These are phyloP conservation scores for Cyanidiococcus yangmingshanensis DNA, from an alignment of 23 red algal genomes.

Conservation along the genomic window DNA sequence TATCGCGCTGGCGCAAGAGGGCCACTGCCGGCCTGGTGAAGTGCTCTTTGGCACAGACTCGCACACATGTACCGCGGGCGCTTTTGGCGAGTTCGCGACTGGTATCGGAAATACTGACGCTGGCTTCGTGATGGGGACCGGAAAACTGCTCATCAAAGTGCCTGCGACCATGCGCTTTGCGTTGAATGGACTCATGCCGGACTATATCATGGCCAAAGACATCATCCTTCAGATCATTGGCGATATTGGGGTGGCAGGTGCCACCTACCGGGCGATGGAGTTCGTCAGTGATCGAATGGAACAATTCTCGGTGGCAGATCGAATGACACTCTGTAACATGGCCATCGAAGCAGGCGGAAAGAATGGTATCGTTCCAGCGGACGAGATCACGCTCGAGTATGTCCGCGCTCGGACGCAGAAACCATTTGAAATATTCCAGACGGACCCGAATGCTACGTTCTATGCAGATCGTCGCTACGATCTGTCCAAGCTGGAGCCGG, in stretches of 20 bases:
- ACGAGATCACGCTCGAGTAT: slow-evolving; percentile 57
- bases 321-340: slow-evolving; percentile 96
- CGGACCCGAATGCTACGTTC: slow-evolving; percentile 48
- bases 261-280: slow-evolving; percentile 92
- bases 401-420: slow-evolving; percentile 38
- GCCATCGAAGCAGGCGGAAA: slow-evolving; percentile 98
- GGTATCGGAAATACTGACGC: slow-evolving; percentile 96
- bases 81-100: slow-evolving; percentile 95
- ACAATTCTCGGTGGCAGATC: slow-evolving; percentile 82
- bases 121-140: slow-evolving; percentile 90
- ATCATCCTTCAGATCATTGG: slow-evolving; percentile 92
- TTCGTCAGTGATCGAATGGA: slow-evolving; percentile 71
- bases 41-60: slow-evolving; percentile 94
- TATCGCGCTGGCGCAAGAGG: slow-evolving; percentile 89
- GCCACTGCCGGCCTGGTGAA: slow-evolving; percentile 79
- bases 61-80: slow-evolving; percentile 93
- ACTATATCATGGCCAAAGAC: slow-evolving; percentile 92
- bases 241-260: slow-evolving; percentile 87
- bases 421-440: slow-evolving; percentile 45
- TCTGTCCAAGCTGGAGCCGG: slow-evolving; percentile 59
- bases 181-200: slow-evolving; percentile 72
- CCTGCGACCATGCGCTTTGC: slow-evolving; percentile 87
- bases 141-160: slow-evolving; percentile 93
- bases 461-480: slow-evolving; percentile 68
- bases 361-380: slow-evolving; percentile 79